Evolutionary conservation across 441 rosid genomes (phyloP), one percentile per base, ranked within the genome.

Genomic region (Gossypium lobatum): DNA sequence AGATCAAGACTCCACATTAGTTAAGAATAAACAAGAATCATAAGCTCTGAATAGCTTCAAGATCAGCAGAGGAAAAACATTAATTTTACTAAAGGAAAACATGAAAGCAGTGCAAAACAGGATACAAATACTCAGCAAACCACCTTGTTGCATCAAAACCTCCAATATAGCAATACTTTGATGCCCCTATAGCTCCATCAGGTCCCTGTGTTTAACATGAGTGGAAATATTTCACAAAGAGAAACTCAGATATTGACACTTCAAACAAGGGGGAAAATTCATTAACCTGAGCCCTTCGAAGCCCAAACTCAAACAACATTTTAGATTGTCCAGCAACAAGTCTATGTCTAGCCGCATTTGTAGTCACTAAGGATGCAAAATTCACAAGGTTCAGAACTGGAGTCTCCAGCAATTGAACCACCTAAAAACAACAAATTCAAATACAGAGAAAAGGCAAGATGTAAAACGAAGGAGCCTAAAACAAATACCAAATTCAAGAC

Each of bases 61-160:
- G 23, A 53, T 57, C 73, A 63, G 68, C 31, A 26, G 21, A 23
- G 23, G 37, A 66, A 18, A 42, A 31, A 28, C n/a, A 50, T 10
- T 52, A 70, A 70, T 16, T 69, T 28, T 69, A 14, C 13, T 20
- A 66, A 11, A 20, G 54, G 57, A 66, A 66, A 25, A 9, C 37
- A 21, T 16, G 11, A 28, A 52, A 53, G 48, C 57, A 39, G 26
- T 16, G 16, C n/a, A 25, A 13, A 16, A 53, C 42, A 45, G 39
- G 71, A 23, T 48, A 67, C 46, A 9, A 13, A 72, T 11, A 68
- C 37, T 70, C 26, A 16, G 21, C n/a, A 70, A 72, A 73, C 73
- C 85, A 85, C 99, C 99, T 96, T 65, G 99, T 93, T n/a, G 94
- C 96, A 76, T 96, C 99, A 88, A 96, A 93, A 64, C 99, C 99